Evolutionary conservation across 1,139 yeast genomes (phyloP), one percentile per base, ranked within the genome.

Genomic region (Yamadazyma dushanensis): DNA sequence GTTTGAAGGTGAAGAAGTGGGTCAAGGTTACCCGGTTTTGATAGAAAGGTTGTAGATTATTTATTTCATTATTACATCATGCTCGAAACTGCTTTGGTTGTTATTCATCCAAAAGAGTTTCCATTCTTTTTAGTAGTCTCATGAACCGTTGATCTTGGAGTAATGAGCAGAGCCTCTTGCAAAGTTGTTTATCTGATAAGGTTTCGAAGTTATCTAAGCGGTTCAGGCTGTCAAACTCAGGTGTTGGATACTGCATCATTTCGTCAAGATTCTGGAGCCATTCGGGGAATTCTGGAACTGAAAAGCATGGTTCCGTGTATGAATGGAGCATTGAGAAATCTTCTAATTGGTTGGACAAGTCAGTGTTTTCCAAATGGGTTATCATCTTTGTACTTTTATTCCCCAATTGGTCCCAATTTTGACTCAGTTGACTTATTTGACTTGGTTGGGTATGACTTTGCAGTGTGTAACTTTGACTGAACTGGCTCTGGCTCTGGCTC

Each of bases 1-100:
- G 87, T 0, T 55, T 80, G 32, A 61, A 61, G 2, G 64, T 79
- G 5, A 78, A 76, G 45, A 56, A 61, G 38, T 81, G 87, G 87
- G 38, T 25, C 7, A 45, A 40, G 32, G 40, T 45, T 16, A 24
- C 29, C 3, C 10, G 29, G 20, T 31, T 31, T 18, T 27, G n/a
- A n/a, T n/a, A n/a, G n/a, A n/a, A n/a, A n/a, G n/a, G n/a, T n/a
- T n/a, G n/a, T 13, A 14, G 21, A 19, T 19, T 19, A 19, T 7
- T 9, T 19, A 7, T 9, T 19, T 19, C 21, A 19, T 7, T 9
- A 19, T 19, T n/a, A n/a, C n/a, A n/a, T 19, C 21, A 19, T 19
- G 9, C 4, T 21, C 9, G 9, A 21, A 13, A 9, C 13, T 21
- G n/a, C n/a, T 10, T 21, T 21, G 24, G 9, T 5, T 21, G 9